Percentiles rank a stretch among this genome's conserved stretches.
These are phyloP conservation scores for Paraconiothyrium sp. DNA, from an alignment of 2,329 filamentous ascomycete genomes.

Conservation along the genomic window DNA sequence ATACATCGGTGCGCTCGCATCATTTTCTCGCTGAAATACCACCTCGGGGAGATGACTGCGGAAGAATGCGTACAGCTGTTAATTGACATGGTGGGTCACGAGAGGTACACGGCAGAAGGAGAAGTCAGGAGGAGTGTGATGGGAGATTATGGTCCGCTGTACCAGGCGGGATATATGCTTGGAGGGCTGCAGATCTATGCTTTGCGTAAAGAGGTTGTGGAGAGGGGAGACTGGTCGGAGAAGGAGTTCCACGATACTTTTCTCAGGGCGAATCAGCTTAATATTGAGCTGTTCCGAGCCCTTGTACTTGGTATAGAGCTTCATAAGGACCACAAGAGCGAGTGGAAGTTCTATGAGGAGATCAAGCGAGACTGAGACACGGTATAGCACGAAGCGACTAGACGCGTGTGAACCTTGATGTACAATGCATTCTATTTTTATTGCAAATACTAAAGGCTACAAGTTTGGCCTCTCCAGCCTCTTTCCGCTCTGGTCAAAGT, in stretches of 20 bases:
- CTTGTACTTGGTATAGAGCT: conserved; percentile 54
- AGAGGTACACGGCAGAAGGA: conserved; percentile 67
- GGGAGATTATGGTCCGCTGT: conserved; percentile 66
- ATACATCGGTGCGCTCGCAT: conserved; percentile 71
- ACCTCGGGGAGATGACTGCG: conserved; percentile 64
- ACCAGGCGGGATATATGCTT: conserved; percentile 69
- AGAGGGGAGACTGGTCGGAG: conserved; percentile 54
- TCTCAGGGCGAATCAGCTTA: conserved; percentile 62
- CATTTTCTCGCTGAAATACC: conserved; percentile 67
- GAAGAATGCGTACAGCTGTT: conserved; percentile 66
- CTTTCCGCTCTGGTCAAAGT: conserved; percentile 45
- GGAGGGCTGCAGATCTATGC: conserved; percentile 66
- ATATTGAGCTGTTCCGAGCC: conserved; percentile 64
- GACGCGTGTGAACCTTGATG: neutral
- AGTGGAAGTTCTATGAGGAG: conserved; percentile 56
- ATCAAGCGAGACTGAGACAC: conserved; percentile 6
- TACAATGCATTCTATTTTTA: neutral
- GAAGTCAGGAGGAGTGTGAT: conserved; percentile 67
- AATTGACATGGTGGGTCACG: conserved; percentile 66
- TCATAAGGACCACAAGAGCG: conserved; percentile 55
- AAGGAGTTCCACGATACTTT: conserved; percentile 67
- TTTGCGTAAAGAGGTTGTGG: conserved; percentile 61
- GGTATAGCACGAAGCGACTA: too few species aligned
- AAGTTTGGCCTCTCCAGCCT: conserved; percentile 30
- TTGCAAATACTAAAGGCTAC: conserved; percentile 1